phyloP scores from a whole-genome alignment of 352 stramenopile genomes.

The Phytophthora sojae region DNA sequence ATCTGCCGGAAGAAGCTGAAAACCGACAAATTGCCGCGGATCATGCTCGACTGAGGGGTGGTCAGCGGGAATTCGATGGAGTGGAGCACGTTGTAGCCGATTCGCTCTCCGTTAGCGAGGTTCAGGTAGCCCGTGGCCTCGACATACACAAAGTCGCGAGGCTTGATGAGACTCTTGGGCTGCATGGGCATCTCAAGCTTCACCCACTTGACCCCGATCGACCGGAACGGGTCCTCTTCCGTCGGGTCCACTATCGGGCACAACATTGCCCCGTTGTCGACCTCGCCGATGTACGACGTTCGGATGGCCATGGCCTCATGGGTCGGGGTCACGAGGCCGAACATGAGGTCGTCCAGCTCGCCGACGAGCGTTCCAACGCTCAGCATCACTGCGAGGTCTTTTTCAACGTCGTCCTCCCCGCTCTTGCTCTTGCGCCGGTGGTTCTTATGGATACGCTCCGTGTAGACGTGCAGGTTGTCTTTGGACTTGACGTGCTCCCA shows the following conservation, averaged over 20 bases:
- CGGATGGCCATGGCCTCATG: neutral
- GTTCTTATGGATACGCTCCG: neutral
- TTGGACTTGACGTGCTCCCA: slow-evolving; percentile 18
- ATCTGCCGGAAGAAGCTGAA: neutral
- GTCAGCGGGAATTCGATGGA: neutral
- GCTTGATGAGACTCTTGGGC: neutral
- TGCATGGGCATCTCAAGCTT: neutral
- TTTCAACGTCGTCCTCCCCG: neutral
- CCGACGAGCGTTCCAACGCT: neutral
- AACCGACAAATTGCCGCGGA: neutral
- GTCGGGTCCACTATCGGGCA: neutral
- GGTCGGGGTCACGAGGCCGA: neutral
- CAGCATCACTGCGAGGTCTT: slow-evolving; percentile 6
- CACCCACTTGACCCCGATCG: neutral
- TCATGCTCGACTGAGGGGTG: neutral
- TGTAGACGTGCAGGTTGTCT: slow-evolving; percentile 13
- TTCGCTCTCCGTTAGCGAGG: neutral
- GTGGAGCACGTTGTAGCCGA: slow-evolving; percentile 1
- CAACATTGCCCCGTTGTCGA: neutral
- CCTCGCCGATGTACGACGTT: neutral
- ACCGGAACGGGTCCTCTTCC: neutral
- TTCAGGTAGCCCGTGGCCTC: neutral
- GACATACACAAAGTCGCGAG: neutral
- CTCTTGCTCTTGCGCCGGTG: neutral
- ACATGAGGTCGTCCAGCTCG: neutral